Base-by-base conservation (phyloP, 257 asterid genomes). In the Fraxinus cuspidata region DNA sequence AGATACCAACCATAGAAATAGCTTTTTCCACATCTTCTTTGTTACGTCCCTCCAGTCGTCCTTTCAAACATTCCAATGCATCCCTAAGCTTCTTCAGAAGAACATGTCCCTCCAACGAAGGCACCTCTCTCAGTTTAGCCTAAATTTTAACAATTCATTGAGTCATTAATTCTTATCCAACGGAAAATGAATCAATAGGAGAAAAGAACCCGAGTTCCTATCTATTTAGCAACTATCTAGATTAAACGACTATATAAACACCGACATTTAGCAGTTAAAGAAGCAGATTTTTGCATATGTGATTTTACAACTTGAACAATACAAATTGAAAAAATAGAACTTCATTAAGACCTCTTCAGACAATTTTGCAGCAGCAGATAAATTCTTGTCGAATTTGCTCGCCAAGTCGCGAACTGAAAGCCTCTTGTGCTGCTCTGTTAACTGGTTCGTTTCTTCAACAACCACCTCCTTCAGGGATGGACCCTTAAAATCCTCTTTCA, bases 21-120 rank as follows among this genome's bases (percentile, higher is more conserved):
- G 99, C 97, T 82, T 78, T 93, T 81, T 89, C 99, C 67, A 91
- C 97, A 49, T 91, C 99, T 58, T 93, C 93, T 82, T 91, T 95
- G 85, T 93, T 90, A 69, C 71, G 89, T 73, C 99, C 98, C 1
- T 91, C 89, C 84, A 91, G 83, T 82, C 90, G 84, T 81, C 99
- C 99, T 90, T 86, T 89, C 86, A 95, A 73, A 81, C 74, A 90
- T 87, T 95, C 99, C 84, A 95, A 69, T 42, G 97, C 97, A 84
- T 95, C 99, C 83, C 99, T 91, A 42, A 95, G 99, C 91, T 95
- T 95, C 90, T 95, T 95, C 82, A 95, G 84, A 87, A 92, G 98
- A 80, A 95, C 97, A 42, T 93, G 97, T 67, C 99, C 99, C 81
- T 95, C 99, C 53, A 95, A 83, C 18, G 98, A 93, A 49, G 96